phyloP scores from a whole-genome alignment of 352 stramenopile species.

The Pythium sp. region DNA sequence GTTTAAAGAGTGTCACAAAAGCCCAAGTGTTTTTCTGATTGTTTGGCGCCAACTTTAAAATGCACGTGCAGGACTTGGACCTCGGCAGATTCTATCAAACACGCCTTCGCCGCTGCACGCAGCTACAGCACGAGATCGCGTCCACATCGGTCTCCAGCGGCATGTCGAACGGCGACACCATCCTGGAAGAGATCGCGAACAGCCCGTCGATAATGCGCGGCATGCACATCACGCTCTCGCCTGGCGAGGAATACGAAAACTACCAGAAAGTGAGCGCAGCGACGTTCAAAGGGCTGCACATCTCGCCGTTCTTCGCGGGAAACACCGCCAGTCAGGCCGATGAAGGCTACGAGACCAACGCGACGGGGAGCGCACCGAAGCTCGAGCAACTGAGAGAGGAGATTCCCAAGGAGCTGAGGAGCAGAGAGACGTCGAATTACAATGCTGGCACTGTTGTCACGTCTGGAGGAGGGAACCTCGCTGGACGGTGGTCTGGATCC shows the following conservation, averaged over 20 bases:
- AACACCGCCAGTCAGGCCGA: conserved; percentile 23
- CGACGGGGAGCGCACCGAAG: background rate
- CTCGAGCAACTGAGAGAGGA: conserved; percentile 17
- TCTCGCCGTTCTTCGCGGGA: conserved; percentile 10
- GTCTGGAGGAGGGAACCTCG: background rate
- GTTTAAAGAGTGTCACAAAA: no score
- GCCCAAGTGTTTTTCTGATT: no score
- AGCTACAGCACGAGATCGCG: conserved; percentile 53
- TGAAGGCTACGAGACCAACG: conserved; percentile 27
- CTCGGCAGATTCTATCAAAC: conserved; percentile 56
- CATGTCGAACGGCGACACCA: conserved; percentile 22
- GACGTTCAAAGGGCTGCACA: conserved; percentile 20
- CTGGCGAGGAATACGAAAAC: conserved; percentile 68
- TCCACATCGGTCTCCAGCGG: conserved; percentile 33
- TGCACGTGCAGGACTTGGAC: conserved; percentile 40
- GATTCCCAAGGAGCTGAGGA: conserved; percentile 9
- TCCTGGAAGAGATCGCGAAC: conserved; percentile 21
- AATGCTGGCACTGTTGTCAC: no score
- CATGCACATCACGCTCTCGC: conserved; percentile 65
- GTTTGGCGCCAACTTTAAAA: background rate
- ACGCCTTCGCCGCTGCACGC: conserved; percentile 45
- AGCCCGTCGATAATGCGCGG: conserved; percentile 39
- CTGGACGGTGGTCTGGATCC: background rate
- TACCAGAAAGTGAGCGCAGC: conserved; percentile 56
- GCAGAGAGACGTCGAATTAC: background rate